A percentile compares a stretch with the other conserved stretches of the same genome.
Evolutionary conservation across 371 early-diverging fungal species (phyloP).

Genomic region (Blakeslea trispora): DNA sequence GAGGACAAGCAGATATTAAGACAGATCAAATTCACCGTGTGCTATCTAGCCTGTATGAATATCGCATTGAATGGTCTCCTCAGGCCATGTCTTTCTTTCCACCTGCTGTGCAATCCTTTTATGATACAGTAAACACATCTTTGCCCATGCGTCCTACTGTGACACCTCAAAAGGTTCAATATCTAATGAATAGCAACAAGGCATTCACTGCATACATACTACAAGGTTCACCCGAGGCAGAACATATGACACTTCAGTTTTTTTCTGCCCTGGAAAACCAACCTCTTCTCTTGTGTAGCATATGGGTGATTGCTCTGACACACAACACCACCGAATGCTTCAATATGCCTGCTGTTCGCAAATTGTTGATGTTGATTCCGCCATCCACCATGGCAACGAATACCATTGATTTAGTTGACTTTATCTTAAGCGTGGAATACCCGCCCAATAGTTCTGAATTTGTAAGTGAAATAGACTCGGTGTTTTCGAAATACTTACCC

Average conservation of each 20-base stretch:
- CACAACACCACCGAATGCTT: slow-evolving; percentile 37
- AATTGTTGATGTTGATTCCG: slow-evolving; percentile 66
- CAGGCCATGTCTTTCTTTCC: slow-evolving; percentile 59
- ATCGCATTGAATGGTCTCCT: slow-evolving; percentile 59
- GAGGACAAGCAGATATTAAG: slow-evolving; percentile 65
- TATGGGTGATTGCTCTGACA: slow-evolving; percentile 64
- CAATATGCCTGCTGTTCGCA: slow-evolving; percentile 60
- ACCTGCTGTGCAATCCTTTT: slow-evolving; percentile 54
- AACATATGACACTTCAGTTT: slow-evolving; percentile 38
- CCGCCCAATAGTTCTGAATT: slow-evolving; percentile 30
- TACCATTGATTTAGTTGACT: slow-evolving; percentile 69
- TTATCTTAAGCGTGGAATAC: slow-evolving; percentile 54
- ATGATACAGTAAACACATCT: slow-evolving; percentile 27
- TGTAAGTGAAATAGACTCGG: slow-evolving; percentile 20
- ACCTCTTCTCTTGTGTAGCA: slow-evolving; percentile 62
- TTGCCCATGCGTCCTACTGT: slow-evolving; percentile 31
- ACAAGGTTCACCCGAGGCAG: slow-evolving; percentile 42
- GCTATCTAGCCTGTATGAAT: slow-evolving; percentile 52
- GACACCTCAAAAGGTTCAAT: slow-evolving; percentile 36
- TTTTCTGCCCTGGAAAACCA: slow-evolving; percentile 66
- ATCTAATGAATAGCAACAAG: slow-evolving; percentile 34
- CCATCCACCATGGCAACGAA: slow-evolving; percentile 71
- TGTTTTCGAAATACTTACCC: background rate
- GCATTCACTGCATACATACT: slow-evolving; percentile 33
- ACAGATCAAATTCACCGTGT: slow-evolving; percentile 58